Evolutionary conservation across 257 asterid genomes (phyloP).

Genomic region (Pogostemon cablin): DNA sequence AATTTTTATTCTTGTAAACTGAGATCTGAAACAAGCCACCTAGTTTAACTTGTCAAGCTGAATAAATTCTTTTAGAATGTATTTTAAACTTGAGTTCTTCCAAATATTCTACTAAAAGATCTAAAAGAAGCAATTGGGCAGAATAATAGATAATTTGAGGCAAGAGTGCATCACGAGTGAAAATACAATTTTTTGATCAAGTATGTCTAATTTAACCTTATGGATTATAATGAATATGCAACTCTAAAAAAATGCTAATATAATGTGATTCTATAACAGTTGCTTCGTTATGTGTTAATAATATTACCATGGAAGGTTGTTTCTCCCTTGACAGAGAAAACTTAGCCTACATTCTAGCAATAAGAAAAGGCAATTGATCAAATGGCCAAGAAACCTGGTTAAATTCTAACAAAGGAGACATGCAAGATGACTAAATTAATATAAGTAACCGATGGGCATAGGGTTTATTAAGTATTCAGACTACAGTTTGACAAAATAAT

Average conservation of each 20-base stretch:
- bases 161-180: constrained; percentile 17
- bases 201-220: constrained; percentile 11
- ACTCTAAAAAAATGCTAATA: not conserved
- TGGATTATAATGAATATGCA: constrained; percentile 16
- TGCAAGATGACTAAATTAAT: constrained; percentile 15
- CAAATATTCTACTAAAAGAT: constrained; percentile 8
- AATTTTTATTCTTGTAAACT: not conserved
- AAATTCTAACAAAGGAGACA: constrained; percentile 20
- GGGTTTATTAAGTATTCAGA: not conserved
- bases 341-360: not conserved
- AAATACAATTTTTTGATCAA: constrained; percentile 2
- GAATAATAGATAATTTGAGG: constrained; percentile 12
- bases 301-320: not conserved
- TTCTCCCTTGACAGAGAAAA: not conserved
- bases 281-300: not conserved
- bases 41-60: constrained; percentile 10
- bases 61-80: not conserved
- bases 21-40: not conserved
- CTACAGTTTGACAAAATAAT: not conserved
- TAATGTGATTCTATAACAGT: constrained; percentile 14
- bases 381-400: constrained; percentile 14
- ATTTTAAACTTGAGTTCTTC: constrained; percentile 16
- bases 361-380: constrained; percentile 27
- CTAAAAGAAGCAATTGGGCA: not conserved
- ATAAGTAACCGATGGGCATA: constrained; percentile 20